Evolutionary conservation across 169 alveolate species (phyloP).

Genomic region (Eimeria sp.): DNA sequence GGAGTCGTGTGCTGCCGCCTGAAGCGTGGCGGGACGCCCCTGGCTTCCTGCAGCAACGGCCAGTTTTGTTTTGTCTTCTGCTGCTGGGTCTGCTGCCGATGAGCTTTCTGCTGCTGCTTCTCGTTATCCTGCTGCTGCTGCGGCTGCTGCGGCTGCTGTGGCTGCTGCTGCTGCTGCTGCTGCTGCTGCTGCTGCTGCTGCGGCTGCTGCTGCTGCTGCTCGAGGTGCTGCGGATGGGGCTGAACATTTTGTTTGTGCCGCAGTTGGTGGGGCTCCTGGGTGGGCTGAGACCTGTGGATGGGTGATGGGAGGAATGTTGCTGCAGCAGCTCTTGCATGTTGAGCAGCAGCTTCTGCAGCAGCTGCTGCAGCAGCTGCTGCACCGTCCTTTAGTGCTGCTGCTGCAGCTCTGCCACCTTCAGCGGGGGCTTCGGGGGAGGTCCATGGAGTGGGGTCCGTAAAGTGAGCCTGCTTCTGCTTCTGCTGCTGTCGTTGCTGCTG

Average conservation of each 20-base stretch:
- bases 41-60: not conserved
- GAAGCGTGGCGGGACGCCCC: not conserved
- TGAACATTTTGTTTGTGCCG: constrained; percentile 4
- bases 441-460: not conserved
- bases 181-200: constrained; percentile 10
- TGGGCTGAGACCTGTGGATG: constrained; percentile 3
- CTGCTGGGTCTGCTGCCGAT: constrained; percentile 2
- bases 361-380: constrained; percentile 18
- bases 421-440: not conserved
- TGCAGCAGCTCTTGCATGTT: not conserved
- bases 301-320: not conserved
- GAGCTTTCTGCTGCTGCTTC: not conserved
- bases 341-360: not conserved
- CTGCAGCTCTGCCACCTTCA: not conserved
- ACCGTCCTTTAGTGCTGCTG: not conserved
- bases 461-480: constrained; percentile 8
- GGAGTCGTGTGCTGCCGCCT: constrained; percentile 70
- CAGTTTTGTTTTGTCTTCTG: not conserved
- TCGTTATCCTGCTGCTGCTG: constrained; percentile 9
- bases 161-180: not conserved
- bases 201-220: constrained; percentile 48
- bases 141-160: not conserved
- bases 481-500: constrained; percentile 20
- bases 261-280: constrained; percentile 1
- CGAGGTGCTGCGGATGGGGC: not conserved